Evolutionary conservation across 768 basidiomycete species (phyloP).

Genomic region (Cystobasidium tubakii): DNA sequence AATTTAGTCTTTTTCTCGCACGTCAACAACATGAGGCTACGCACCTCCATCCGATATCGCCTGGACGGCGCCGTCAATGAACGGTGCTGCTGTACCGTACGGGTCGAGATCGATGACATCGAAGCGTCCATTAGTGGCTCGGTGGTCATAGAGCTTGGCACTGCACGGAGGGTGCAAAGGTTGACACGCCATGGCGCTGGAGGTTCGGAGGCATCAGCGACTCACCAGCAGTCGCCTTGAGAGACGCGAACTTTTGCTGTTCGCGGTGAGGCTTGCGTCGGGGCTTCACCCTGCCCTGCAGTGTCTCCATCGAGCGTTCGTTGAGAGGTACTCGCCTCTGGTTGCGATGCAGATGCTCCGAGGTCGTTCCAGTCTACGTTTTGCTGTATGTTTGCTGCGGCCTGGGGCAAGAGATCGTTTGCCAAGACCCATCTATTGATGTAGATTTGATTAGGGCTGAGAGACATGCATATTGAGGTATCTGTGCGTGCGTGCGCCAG

Average conservation of each 20-base stretch:
- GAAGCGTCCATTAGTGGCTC: conserved; percentile 65
- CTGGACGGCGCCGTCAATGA: conserved; percentile 90
- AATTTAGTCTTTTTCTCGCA: background rate
- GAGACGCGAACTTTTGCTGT: conserved; percentile 64
- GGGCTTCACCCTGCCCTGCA: background rate
- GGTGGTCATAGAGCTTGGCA: conserved; percentile 81
- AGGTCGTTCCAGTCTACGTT: conserved; percentile 80
- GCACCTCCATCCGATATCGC: conserved; percentile 77
- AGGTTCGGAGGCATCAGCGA: background rate
- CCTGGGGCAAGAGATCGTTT: conserved; percentile 80
- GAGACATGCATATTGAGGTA: too few species aligned
- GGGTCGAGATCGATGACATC: conserved; percentile 98
- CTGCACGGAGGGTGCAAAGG: conserved; percentile 52
- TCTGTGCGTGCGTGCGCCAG: too few species aligned
- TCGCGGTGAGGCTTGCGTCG: background rate
- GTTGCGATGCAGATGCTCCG: background rate
- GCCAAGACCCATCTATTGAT: conserved; percentile 74
- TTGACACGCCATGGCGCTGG: too few species aligned
- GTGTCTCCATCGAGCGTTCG: background rate
- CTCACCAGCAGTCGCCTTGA: conserved; percentile 89
- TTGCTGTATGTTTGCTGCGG: conserved; percentile 73
- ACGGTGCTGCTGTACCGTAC: conserved; percentile 93
- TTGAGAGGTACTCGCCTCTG: conserved; percentile 6
- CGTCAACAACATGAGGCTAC: background rate
- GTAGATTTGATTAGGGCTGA: background rate